These are phyloP conservation scores for Nicotiana noctiflora DNA, from an alignment of 257 asterid species.

Conservation along the genomic window DNA sequence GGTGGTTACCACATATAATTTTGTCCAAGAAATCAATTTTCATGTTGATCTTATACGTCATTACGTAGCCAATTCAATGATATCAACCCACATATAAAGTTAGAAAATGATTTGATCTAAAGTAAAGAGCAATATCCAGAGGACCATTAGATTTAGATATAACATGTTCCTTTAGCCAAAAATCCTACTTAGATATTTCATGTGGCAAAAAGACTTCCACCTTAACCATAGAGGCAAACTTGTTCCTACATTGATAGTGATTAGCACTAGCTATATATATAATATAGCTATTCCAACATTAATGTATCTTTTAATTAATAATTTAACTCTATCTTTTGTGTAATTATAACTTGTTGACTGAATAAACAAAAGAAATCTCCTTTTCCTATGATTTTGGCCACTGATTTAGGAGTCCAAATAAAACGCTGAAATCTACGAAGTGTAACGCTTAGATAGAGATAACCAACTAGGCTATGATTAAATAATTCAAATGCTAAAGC, in stretches of 20 bases:
- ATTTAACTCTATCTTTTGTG: neutral
- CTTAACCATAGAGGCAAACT: neutral
- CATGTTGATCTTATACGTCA: neutral
- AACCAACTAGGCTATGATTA: neutral
- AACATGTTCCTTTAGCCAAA: neutral
- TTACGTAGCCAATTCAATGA: neutral
- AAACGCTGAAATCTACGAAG: neutral
- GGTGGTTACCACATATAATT: neutral
- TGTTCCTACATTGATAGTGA: constrained; percentile 30
- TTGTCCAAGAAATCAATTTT: neutral
- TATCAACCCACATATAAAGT: neutral
- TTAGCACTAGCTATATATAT: constrained; percentile 17
- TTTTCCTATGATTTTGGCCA: neutral
- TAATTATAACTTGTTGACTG: neutral
- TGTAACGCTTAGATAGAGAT: neutral
- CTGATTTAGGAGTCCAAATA: neutral
- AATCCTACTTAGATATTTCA: neutral
- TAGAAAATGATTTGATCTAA: neutral
- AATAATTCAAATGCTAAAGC: neutral
- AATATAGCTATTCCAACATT: neutral
- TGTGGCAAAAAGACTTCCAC: neutral
- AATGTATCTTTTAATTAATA: neutral
- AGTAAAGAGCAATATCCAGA: neutral
- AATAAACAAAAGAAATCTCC: neutral
- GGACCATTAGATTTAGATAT: neutral